phyloP scores from a whole-genome alignment of 140 eudicot genomes.

The Oenanthe javanica region DNA sequence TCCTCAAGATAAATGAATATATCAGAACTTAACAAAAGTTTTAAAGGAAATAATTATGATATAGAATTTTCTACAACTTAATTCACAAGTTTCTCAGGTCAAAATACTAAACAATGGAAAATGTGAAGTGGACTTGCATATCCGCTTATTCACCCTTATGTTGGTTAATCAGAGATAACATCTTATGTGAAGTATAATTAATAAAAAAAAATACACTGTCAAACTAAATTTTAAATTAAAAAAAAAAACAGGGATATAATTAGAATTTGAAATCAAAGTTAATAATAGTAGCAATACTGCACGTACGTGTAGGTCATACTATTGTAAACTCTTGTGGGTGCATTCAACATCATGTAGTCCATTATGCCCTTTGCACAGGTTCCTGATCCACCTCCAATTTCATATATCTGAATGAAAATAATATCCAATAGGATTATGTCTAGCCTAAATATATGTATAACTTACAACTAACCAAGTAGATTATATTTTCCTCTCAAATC shows the following conservation, averaged over 20 bases:
- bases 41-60: neutral
- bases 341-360: slow-evolving; percentile 95
- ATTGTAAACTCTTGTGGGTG: slow-evolving; percentile 87
- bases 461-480: neutral
- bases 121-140: too few species aligned
- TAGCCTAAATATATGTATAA: slow-evolving; percentile 9
- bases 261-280: neutral
- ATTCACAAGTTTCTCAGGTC: neutral
- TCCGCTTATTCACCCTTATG: too few species aligned
- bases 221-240: neutral
- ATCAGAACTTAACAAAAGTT: too few species aligned
- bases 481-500: neutral
- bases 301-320: slow-evolving; percentile 83
- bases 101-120: too few species aligned
- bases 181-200: neutral
- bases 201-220: neutral
- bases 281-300: slow-evolving; percentile 7
- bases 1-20: neutral
- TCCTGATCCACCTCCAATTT: slow-evolving; percentile 99
- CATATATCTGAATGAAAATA: slow-evolving; percentile 65
- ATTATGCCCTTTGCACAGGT: slow-evolving; percentile 98
- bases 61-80: neutral
- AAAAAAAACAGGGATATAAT: neutral
- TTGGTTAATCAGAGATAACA: neutral
- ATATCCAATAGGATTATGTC: slow-evolving; percentile 8